Percentiles rank a stretch among this genome's conserved stretches.
Conservation (phyloP, 108 stramenopile genomes). For the Pseudonitzschia multistriata region DNA sequence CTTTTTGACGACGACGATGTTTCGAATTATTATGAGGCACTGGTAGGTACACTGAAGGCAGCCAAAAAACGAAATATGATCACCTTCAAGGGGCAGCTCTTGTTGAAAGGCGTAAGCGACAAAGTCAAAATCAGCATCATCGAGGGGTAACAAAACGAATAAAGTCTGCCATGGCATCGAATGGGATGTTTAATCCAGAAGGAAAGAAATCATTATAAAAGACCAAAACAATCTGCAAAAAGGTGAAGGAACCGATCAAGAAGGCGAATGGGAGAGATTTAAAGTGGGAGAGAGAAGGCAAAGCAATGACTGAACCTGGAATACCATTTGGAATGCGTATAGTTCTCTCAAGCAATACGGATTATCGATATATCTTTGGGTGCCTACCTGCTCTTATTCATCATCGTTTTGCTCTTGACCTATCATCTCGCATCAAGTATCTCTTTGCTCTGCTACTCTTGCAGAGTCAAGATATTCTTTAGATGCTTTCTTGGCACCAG, state of each 20-base stretch:
- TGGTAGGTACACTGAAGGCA: slow-evolving; percentile 83
- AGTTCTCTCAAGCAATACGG: background rate
- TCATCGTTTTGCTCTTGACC: background rate
- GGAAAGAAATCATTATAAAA: background rate
- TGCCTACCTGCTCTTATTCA: background rate
- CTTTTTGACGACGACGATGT: slow-evolving; percentile 84
- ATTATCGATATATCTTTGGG: background rate
- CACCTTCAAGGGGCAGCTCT: slow-evolving; percentile 80
- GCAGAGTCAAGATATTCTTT: background rate
- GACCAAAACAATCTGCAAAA: background rate
- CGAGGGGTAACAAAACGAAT: background rate
- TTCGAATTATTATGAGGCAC: slow-evolving; percentile 79
- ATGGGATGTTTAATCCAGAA: background rate
- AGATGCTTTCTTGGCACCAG: background rate
- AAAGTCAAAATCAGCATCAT: slow-evolving; percentile 63
- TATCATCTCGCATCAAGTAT: too few species aligned
- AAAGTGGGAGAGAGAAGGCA: background rate
- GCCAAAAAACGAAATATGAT: slow-evolving; percentile 82
- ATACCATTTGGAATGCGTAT: background rate
- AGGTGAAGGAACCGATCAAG: background rate
- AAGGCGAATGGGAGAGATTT: background rate
- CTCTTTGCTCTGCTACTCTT: background rate
- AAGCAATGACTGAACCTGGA: background rate
- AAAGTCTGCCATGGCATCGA: background rate
- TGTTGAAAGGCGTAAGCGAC: slow-evolving; percentile 84